Percentiles rank a stretch among this genome's conserved stretches.
Evolutionary conservation across 2,329 filamentous ascomycete species (phyloP).

Genomic region (Apiospora malaysiana): DNA sequence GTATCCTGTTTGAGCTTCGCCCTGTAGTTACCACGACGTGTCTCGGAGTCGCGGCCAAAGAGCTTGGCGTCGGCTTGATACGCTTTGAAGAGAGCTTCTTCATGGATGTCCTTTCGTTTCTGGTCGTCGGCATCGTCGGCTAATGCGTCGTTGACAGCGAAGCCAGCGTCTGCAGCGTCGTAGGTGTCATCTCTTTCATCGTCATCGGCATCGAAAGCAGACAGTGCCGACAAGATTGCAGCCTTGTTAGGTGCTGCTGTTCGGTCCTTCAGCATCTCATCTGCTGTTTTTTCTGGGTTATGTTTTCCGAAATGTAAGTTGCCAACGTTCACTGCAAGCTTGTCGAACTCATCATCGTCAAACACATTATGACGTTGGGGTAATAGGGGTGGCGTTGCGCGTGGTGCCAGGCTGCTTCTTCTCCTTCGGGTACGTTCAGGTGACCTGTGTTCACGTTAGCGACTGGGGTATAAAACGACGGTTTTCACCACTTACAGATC

Average conservation of each 20-base stretch:
- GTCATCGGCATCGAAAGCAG: constrained; percentile 89
- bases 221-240: constrained; percentile 85
- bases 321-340: constrained; percentile 68
- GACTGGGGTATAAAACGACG: constrained; percentile 10
- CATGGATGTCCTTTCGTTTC: constrained; percentile 57
- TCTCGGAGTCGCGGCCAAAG: constrained; percentile 75
- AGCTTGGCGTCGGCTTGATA: constrained; percentile 69
- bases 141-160: constrained; percentile 76
- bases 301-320: constrained; percentile 82
- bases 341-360: constrained; percentile 81
- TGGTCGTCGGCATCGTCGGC: constrained; percentile 57
- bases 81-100: constrained; percentile 75
- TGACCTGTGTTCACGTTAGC: constrained; percentile 30
- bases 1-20: constrained; percentile 73
- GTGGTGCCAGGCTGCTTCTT: constrained; percentile 58
- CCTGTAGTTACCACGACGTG: constrained; percentile 68
- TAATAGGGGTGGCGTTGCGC: constrained; percentile 61
- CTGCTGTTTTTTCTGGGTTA: constrained; percentile 68
- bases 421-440: constrained; percentile 37
- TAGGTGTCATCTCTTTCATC: constrained; percentile 98
- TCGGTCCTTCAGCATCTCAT: constrained; percentile 71
- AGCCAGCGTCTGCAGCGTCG: constrained; percentile 89
- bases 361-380: constrained; percentile 74
- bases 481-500: constrained; percentile 54
- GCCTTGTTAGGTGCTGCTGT: constrained; percentile 75